Evolutionary conservation across 768 basidiomycete species (phyloP), one percentile per base, ranked within the genome.

Genomic region (Naganishia vaughanmartiniae): DNA sequence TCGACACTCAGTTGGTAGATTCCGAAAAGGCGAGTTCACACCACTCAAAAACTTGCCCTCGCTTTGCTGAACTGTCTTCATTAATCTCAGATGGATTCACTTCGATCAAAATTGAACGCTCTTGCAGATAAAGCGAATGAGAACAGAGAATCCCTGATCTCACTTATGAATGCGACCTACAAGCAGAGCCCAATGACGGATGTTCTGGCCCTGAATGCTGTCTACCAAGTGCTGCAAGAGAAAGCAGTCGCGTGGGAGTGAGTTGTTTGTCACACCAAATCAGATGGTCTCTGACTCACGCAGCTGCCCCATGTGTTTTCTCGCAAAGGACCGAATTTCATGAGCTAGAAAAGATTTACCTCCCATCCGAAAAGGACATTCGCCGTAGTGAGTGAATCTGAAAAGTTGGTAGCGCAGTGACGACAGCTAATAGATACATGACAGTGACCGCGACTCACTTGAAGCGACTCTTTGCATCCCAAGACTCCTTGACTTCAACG

Each of bases 161-260:
- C 84, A 4, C 83, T 91, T 56, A 88, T 96, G 66, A 89, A 92
- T 71, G 83, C 85, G 66, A 87, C 92, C 30, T 96, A 97, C 81
- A 86, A 86, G 75, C 88, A 92, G 70, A 89, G 92, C 0, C 75
- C 86, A 0, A 87, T 92, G 63, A 90, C 87, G 24, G 93, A 96
- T 77, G 94, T 93, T 0, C 85, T 95, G 53, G 90, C 89, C 45
- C 85, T 94, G 63, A 97, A 93, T 72, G 87, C 87, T 74, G 90
- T 93, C 6, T 88, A 93, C 57, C 88, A 90, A 0, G 88, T 88
- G 71, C 85, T 93, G 55, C 95, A 97, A 82, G 92, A 95, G 75
- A 90, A 89, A 79, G 92, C 95, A 56, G 92, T 95, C 19, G 91
- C 90, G n/a, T 97, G 94, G 91, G 93, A 99, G 80, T 76, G 63